Evolutionary conservation across 768 basidiomycete genomes (phyloP).

Genomic region (Podaxis pistillaris): DNA sequence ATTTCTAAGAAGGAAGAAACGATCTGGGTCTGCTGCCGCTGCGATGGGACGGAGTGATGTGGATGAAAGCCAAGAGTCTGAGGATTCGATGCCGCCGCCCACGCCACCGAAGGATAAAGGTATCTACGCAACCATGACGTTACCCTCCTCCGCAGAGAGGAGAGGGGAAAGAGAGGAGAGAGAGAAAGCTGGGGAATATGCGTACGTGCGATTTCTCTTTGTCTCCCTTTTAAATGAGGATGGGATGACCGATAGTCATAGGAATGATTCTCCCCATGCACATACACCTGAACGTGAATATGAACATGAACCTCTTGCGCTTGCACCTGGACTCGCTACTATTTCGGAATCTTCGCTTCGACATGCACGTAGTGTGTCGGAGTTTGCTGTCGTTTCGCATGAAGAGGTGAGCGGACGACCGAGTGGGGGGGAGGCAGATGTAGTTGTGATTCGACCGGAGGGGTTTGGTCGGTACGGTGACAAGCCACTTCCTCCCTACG

Average conservation of each 20-base stretch:
- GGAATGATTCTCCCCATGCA: conserved; percentile 34
- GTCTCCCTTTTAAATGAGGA: neutral
- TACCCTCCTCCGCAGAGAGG: neutral
- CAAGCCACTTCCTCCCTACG: neutral
- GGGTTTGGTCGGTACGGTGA: neutral
- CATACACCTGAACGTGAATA: conserved; percentile 32
- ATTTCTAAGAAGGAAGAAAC: conserved; percentile 40
- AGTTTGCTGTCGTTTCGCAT: conserved; percentile 13
- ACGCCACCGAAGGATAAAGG: conserved; percentile 46
- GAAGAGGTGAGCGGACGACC: neutral
- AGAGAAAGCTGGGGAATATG: neutral
- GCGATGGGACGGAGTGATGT: neutral
- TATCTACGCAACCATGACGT: conserved; percentile 18
- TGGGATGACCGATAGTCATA: neutral
- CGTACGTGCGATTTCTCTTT: neutral
- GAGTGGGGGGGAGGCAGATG: neutral
- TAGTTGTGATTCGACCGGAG: conserved; percentile 6
- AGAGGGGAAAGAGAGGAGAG: neutral
- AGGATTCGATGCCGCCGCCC: conserved; percentile 33
- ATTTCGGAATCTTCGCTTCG: conserved; percentile 9
- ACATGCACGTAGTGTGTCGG: neutral
- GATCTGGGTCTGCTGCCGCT: conserved; percentile 21
- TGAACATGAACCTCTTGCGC: conserved; percentile 24
- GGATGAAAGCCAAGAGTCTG: conserved; percentile 19
- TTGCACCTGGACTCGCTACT: conserved; percentile 17